phyloP scores from a whole-genome alignment of 73 alveolate genomes.

The Tetrahymena borealis region DNA sequence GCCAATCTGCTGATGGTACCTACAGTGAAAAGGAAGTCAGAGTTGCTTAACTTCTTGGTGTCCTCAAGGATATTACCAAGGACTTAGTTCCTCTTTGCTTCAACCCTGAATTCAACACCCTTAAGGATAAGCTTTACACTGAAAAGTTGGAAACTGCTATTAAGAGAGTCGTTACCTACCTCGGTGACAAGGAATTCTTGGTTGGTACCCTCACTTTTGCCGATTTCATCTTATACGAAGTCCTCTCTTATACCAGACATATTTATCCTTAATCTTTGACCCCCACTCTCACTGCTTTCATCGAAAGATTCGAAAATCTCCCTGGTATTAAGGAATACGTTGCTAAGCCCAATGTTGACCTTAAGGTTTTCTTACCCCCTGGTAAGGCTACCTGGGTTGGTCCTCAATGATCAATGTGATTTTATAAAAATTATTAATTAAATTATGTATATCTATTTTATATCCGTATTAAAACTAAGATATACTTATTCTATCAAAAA shows the following conservation, averaged over 20 bases:
- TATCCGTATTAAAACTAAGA: too few species aligned
- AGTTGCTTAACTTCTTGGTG: neutral
- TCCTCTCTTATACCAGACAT: neutral
- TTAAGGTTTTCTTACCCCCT: neutral
- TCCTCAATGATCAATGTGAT: neutral
- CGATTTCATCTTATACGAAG: neutral
- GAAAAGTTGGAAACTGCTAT: neutral
- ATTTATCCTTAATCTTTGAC: neutral
- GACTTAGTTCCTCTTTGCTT: neutral
- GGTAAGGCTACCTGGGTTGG: neutral
- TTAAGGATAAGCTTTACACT: neutral
- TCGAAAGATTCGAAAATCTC: neutral
- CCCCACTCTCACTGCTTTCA: neutral
- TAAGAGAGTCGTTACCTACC: neutral
- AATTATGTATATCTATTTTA: too few species aligned
- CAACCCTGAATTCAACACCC: neutral
- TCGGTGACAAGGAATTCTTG: neutral
- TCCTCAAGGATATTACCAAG: neutral
- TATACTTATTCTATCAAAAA: too few species aligned
- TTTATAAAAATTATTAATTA: too few species aligned
- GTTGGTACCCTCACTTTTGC: neutral
- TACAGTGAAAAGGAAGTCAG: neutral
- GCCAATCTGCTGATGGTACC: neutral
- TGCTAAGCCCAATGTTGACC: neutral
- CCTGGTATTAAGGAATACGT: neutral